Conservation (phyloP, 768 basidiomycete species). For the Xerocomus potaroensis region DNA sequence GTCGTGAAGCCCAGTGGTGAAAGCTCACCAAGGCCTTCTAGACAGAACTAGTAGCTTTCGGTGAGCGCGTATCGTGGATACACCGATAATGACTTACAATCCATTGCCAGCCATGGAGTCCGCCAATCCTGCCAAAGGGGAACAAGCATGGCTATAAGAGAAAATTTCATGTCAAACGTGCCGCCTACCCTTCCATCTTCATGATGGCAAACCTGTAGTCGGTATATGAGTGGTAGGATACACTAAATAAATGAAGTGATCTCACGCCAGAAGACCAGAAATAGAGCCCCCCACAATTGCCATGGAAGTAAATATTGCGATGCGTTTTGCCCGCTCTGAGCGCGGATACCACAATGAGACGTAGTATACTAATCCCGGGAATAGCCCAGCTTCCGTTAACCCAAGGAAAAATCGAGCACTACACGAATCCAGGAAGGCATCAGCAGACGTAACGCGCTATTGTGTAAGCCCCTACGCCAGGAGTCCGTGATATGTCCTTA, state of each 20-base stretch:
- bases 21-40: slow-evolving; percentile 24
- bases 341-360: slow-evolving; percentile 58
- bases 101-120: slow-evolving; percentile 37
- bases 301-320: slow-evolving; percentile 56
- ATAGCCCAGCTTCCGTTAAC: slow-evolving; percentile 42
- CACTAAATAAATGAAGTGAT: not conserved
- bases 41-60: slow-evolving; percentile 23
- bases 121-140: slow-evolving; percentile 19
- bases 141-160: not conserved
- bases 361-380: slow-evolving; percentile 38
- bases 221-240: not conserved
- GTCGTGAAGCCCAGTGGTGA: no score
- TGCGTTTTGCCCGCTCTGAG: slow-evolving; percentile 49
- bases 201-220: slow-evolving; percentile 31
- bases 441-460: not conserved
- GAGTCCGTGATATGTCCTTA: slow-evolving; percentile 28
- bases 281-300: slow-evolving; percentile 50
- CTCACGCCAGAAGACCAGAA: slow-evolving; percentile 47
- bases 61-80: slow-evolving; percentile 2
- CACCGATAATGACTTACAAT: slow-evolving; percentile 25
- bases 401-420: slow-evolving; percentile 43
- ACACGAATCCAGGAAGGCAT: not conserved
- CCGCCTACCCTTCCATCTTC: slow-evolving; percentile 32
- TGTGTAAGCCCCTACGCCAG: slow-evolving; percentile 24
- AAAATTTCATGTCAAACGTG: slow-evolving; percentile 9